Percentiles rank a stretch among this genome's conserved stretches.
These are phyloP conservation scores for Puccinia coronata DNA, from an alignment of 1,284 basidiomycete genomes.

Conservation along the genomic window DNA sequence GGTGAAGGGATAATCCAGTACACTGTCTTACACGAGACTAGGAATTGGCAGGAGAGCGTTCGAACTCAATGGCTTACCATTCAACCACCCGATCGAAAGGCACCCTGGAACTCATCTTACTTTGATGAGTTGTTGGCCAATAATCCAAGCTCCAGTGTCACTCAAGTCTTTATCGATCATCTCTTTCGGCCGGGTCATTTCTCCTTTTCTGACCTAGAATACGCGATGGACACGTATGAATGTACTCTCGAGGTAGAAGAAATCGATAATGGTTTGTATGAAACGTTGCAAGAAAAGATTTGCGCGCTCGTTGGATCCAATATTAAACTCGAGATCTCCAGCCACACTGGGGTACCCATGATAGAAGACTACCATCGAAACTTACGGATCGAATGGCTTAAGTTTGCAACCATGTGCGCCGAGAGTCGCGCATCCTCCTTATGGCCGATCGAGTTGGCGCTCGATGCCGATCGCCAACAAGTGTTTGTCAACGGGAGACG, in stretches of 20 bases:
- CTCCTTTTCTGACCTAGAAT: slow-evolving; percentile 74
- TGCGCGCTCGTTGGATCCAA: slow-evolving; percentile 82
- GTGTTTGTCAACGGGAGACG: slow-evolving; percentile 41
- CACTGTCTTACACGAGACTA: slow-evolving; percentile 45
- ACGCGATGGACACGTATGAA: slow-evolving; percentile 78
- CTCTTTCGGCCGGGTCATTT: slow-evolving; percentile 84
- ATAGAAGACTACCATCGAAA: slow-evolving; percentile 67
- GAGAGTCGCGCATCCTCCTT: slow-evolving; percentile 39
- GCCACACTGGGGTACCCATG: slow-evolving; percentile 74
- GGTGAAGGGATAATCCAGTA: slow-evolving; percentile 52
- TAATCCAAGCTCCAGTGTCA: slow-evolving; percentile 57
- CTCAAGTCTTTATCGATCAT: slow-evolving; percentile 75
- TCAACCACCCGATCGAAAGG: slow-evolving; percentile 69
- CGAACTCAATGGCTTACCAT: slow-evolving; percentile 52
- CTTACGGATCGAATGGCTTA: slow-evolving; percentile 45
- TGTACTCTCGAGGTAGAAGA: slow-evolving; percentile 64
- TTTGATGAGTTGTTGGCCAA: slow-evolving; percentile 82
- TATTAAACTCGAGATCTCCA: slow-evolving; percentile 71
- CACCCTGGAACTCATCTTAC: slow-evolving; percentile 64
- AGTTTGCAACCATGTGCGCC: slow-evolving; percentile 48
- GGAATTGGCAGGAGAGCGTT: slow-evolving; percentile 30
- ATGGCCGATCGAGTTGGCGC: slow-evolving; percentile 43
- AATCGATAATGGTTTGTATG: slow-evolving; percentile 62
- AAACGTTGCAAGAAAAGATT: slow-evolving; percentile 73
- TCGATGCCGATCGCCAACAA: slow-evolving; percentile 44